Evolutionary conservation across 169 alveolate species (phyloP).

Genomic region (Plasmodium adleri): DNA sequence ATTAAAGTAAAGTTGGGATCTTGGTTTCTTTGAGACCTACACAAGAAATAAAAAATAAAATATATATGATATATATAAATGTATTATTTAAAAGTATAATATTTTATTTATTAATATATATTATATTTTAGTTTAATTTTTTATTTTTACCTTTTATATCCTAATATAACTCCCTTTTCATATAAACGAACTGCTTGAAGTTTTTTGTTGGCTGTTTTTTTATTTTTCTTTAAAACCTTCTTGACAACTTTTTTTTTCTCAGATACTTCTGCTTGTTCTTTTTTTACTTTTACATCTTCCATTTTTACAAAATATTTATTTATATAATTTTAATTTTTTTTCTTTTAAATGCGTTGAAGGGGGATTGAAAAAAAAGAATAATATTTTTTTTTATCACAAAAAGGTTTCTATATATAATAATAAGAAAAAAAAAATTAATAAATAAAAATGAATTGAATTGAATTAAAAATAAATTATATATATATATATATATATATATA

Average conservation of each 20-base stretch:
- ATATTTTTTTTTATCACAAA: too few relatives aligned
- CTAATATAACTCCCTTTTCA: slow-evolving; percentile 92
- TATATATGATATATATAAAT: not conserved
- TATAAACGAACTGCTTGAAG: slow-evolving; percentile 92
- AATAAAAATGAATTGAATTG: too few relatives aligned
- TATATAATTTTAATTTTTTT: too few relatives aligned
- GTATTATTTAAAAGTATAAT: not conserved
- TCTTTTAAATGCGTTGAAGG: too few relatives aligned
- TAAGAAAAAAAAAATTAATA: too few relatives aligned
- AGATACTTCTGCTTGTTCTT: too few relatives aligned
- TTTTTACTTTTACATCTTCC: too few relatives aligned
- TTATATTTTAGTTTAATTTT: slow-evolving; percentile 7
- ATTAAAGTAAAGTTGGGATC: slow-evolving; percentile 95
- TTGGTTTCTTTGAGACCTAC: slow-evolving; percentile 95
- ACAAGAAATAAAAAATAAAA: slow-evolving; percentile 7
- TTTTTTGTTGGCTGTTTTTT: slow-evolving; percentile 78
- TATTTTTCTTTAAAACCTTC: slow-evolving; percentile 60
- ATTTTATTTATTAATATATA: not conserved
- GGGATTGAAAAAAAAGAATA: too few relatives aligned
- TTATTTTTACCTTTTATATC: slow-evolving; percentile 91
- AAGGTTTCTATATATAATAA: too few relatives aligned
- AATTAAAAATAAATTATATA: too few relatives aligned
- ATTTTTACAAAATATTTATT: too few relatives aligned
- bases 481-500: too few relatives aligned
- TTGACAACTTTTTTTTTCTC: slow-evolving; percentile 20